Evolutionary conservation across 805 yeast species (phyloP).

Genomic region (Monosporozyma yasuniensis): DNA sequence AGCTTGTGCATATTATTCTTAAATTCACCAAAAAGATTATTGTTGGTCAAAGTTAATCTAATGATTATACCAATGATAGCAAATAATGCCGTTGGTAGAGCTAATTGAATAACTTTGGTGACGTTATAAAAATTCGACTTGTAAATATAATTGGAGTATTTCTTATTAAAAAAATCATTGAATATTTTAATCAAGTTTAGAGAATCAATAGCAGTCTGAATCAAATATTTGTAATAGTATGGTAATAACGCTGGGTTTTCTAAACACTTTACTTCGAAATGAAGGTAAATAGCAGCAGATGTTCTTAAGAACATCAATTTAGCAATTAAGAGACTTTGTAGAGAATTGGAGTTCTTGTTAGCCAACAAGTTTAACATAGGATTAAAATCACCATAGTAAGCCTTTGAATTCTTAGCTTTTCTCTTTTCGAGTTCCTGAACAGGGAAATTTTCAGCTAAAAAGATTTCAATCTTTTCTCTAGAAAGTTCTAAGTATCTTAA

Average conservation of each 20-base stretch:
- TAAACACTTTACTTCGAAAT: slow-evolving; percentile 18
- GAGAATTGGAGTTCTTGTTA: slow-evolving; percentile 13
- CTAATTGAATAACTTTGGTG: slow-evolving; percentile 22
- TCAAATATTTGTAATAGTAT: slow-evolving; percentile 19
- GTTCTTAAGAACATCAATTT: slow-evolving; percentile 21
- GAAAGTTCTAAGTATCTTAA: slow-evolving; percentile 14
- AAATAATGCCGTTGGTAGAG: slow-evolving; percentile 22
- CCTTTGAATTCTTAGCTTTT: neutral
- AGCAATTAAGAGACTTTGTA: slow-evolving; percentile 22
- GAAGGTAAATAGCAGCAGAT: slow-evolving; percentile 22
- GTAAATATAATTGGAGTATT: slow-evolving; percentile 11
- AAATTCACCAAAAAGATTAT: slow-evolving; percentile 12
- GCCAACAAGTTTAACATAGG: slow-evolving; percentile 4
- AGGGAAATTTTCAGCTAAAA: slow-evolving; percentile 17
- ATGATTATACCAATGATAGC: slow-evolving; percentile 20
- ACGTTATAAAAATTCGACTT: slow-evolving; percentile 19
- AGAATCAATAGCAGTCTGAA: slow-evolving; percentile 13
- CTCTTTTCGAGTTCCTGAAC: slow-evolving; percentile 5
- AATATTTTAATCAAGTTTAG: slow-evolving; percentile 15
- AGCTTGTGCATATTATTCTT: slow-evolving; percentile 2
- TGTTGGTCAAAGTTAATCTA: slow-evolving; percentile 20
- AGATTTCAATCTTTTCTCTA: slow-evolving; percentile 15
- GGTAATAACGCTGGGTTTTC: slow-evolving; percentile 12
- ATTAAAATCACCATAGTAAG: neutral
- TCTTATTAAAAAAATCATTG: slow-evolving; percentile 19